Base-by-base conservation (phyloP, 2,329 filamentous ascomycete species). In the Onygena corvina region DNA sequence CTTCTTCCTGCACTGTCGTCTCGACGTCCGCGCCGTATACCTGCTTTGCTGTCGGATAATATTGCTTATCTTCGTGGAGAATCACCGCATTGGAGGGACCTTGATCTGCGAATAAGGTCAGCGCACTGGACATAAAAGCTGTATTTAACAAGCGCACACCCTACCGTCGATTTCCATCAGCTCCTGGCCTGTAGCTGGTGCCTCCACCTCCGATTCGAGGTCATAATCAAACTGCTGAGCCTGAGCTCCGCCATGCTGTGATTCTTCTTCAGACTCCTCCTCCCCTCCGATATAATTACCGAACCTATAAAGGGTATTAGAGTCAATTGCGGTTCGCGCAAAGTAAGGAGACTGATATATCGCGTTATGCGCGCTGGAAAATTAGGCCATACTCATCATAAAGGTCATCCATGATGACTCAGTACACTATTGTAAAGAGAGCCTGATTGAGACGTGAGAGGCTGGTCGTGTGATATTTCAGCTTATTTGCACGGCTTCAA, bases 261-360 rank as follows among this genome's bases (percentile, higher is more conserved):
- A 80, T 59, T 86, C 90, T 61, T 89, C 90, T 63, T 94, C 89
- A 50, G 86, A 92, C 66, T 84, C 84, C 65, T 81, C 83, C 61
- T 86, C 86, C 69, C 95, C 92, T 63, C 92, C 92, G 64, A 96
- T 94, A 70, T 92, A 96, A 73, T 96, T 96, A 63, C 90, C 90
- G 71, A 96, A 96, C 75, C 87, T 93, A 58, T 36, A 29, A 54
- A 59, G 59, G 60, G 38, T 50, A 27, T 54, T 61, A 51, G 58
- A 57, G 47, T 36, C 23, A 25, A 47, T 9, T 25, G 35, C 42
- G 54, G 7, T 6, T 30, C 40, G 18, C 49, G 33, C 52, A 34
- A 8, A 11, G 25, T 11, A 14, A 16, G 11, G 12, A 12, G 30
- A 23, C 5, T 6, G n/a, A 21, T 2, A 23, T 29, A n/a, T n/a